Conservation (phyloP, 352 stramenopile genomes). For the Phytophthora sp. region DNA sequence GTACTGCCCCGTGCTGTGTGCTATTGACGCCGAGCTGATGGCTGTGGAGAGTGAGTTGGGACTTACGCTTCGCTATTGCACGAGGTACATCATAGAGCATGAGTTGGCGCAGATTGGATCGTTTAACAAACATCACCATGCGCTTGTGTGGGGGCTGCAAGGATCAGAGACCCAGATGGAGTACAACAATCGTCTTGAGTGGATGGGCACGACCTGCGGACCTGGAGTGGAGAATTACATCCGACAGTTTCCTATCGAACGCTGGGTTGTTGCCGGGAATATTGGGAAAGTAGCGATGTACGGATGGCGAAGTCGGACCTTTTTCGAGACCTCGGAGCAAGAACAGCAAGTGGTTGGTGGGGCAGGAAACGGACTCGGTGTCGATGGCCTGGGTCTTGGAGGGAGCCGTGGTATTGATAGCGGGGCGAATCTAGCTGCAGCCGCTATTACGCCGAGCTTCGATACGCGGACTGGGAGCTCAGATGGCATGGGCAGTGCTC, state of each 20-base stretch:
- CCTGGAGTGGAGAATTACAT: constrained; percentile 46
- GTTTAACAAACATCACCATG: constrained; percentile 57
- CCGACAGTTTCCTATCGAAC: constrained; percentile 50
- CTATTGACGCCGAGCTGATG: constrained; percentile 44
- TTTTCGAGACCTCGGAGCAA: constrained; percentile 44
- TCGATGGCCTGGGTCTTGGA: constrained; percentile 15
- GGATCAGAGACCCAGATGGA: constrained; percentile 48
- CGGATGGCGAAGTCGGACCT: constrained; percentile 57
- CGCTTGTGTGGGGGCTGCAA: constrained; percentile 61
- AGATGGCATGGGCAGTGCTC: background rate
- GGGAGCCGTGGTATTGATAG: background rate
- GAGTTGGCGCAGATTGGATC: constrained; percentile 44
- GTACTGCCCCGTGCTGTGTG: constrained; percentile 52
- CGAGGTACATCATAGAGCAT: constrained; percentile 57
- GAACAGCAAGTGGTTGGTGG: constrained; percentile 24
- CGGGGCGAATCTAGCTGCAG: constrained; percentile 7
- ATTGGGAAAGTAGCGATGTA: constrained; percentile 50
- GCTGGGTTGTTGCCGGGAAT: constrained; percentile 56
- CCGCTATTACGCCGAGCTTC: constrained; percentile 11
- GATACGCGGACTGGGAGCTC: background rate
- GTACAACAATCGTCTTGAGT: constrained; percentile 60
- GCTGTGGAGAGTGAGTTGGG: constrained; percentile 44
- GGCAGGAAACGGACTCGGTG: background rate
- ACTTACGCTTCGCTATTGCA: constrained; percentile 60
- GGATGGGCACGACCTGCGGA: constrained; percentile 57